A percentile compares a stretch with the other conserved stretches of the same genome.
These are phyloP conservation scores for Cyclotella cryptica DNA, from an alignment of 108 stramenopile species.

Conservation along the genomic window DNA sequence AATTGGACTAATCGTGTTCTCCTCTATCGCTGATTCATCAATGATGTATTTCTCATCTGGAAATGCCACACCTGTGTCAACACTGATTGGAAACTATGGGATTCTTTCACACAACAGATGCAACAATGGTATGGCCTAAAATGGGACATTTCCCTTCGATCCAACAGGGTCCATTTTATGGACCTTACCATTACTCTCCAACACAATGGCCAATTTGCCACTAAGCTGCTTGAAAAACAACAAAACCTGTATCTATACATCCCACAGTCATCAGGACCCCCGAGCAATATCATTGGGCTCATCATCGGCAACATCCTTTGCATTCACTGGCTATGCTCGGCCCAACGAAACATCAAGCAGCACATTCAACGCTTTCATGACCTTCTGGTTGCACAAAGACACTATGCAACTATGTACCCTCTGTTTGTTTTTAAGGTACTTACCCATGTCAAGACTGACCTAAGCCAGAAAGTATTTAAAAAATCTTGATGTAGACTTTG, in stretches of 20 bases:
- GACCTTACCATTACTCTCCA: constrained; percentile 27
- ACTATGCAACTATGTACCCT: not conserved
- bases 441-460: constrained; percentile 15
- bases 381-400: constrained; percentile 30
- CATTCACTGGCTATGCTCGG: constrained; percentile 31
- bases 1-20: no score
- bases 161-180: constrained; percentile 33
- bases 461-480: no score
- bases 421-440: constrained; percentile 33
- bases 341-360: not conserved
- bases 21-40: no score
- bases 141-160: constrained; percentile 27
- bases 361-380: constrained; percentile 25
- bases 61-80: not conserved
- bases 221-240: no score
- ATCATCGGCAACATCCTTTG: constrained; percentile 33
- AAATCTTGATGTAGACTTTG: no score
- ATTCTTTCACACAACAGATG: constrained; percentile 9
- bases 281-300: constrained; percentile 13
- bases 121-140: constrained; percentile 17
- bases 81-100: constrained; percentile 12
- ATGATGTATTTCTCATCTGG: constrained; percentile 38
- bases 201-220: constrained; percentile 16
- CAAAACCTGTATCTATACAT: no score
- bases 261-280: constrained; percentile 3